These are phyloP conservation scores for Phaeotremella fagi DNA, from an alignment of 768 basidiomycete genomes.

Conservation along the genomic window DNA sequence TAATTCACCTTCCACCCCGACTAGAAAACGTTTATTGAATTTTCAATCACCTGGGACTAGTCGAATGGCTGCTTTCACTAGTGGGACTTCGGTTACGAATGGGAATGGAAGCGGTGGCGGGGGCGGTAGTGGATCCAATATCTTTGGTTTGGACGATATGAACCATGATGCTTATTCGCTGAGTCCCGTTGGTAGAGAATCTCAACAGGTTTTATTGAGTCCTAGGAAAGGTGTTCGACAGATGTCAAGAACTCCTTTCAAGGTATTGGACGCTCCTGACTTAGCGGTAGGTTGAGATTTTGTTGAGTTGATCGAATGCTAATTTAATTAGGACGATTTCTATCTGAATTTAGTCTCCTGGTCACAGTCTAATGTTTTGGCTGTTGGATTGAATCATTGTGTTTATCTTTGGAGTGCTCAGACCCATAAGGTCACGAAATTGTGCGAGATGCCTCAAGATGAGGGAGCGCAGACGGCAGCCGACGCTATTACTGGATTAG, in stretches of 20 bases:
- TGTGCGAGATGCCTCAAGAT: constrained; percentile 64
- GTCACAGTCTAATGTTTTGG: constrained; percentile 90
- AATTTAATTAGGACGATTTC: constrained; percentile 66
- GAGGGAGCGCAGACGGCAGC: constrained; percentile 38
- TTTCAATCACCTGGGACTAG: constrained; percentile 46
- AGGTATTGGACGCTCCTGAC: constrained; percentile 94
- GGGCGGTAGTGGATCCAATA: constrained; percentile 36
- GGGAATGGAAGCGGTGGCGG: constrained; percentile 23
- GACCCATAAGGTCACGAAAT: constrained; percentile 82
- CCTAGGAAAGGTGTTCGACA: constrained; percentile 74
- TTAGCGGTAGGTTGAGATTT: constrained; percentile 63
- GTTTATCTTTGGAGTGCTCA: constrained; percentile 98
- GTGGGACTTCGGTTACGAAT: too few relatives aligned
- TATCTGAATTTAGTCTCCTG: constrained; percentile 97
- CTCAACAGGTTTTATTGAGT: constrained; percentile 73
- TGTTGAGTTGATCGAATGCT: not conserved
- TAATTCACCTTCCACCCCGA: constrained; percentile 43
- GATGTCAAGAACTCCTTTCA: constrained; percentile 91
- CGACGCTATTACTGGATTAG: constrained; percentile 79
- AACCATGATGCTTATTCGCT: constrained; percentile 84
- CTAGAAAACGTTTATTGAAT: constrained; percentile 43
- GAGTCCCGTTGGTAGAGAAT: constrained; percentile 80
- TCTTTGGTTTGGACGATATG: constrained; percentile 83
- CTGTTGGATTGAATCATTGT: constrained; percentile 82
- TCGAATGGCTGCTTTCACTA: constrained; percentile 57